A percentile compares a stretch with the other conserved stretches of the same genome.
Evolutionary conservation across 306 rosid species (phyloP).

Genomic region (Dalbergia cochinchinensis): DNA sequence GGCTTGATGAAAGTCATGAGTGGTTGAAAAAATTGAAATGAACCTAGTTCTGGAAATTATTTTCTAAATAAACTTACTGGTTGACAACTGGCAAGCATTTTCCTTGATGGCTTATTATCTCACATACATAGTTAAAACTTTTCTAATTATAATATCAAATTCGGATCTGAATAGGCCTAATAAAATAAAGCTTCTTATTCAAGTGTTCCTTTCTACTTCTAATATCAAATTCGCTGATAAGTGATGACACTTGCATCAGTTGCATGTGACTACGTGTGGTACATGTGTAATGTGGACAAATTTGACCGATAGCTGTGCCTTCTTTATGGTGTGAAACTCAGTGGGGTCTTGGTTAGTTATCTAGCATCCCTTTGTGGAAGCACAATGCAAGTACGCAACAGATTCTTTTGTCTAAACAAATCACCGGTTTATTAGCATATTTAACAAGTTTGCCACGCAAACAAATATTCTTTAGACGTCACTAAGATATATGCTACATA

Average conservation of each 20-base stretch:
- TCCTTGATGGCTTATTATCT: too few relatives aligned
- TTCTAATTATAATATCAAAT: too few relatives aligned
- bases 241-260: not conserved
- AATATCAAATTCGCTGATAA: not conserved
- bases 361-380: conserved; percentile 21
- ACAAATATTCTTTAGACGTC: not conserved
- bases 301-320: conserved; percentile 45
- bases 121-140: too few relatives aligned
- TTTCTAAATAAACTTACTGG: too few relatives aligned
- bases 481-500: not conserved
- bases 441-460: not conserved
- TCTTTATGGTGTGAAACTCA: conserved; percentile 31
- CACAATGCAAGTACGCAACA: not conserved
- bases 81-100: too few relatives aligned
- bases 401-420: conserved; percentile 18
- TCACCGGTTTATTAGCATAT: not conserved
- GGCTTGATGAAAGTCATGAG: too few relatives aligned
- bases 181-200: too few relatives aligned
- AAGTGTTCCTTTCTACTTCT: too few relatives aligned
- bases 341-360: conserved; percentile 17
- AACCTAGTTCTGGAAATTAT: too few relatives aligned
- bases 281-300: conserved; percentile 37
- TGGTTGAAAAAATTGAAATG: too few relatives aligned
- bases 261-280: conserved; percentile 41
- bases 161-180: too few relatives aligned